phyloP scores from a whole-genome alignment of 345 rosid genomes.

The Gossypium longicalyx region DNA sequence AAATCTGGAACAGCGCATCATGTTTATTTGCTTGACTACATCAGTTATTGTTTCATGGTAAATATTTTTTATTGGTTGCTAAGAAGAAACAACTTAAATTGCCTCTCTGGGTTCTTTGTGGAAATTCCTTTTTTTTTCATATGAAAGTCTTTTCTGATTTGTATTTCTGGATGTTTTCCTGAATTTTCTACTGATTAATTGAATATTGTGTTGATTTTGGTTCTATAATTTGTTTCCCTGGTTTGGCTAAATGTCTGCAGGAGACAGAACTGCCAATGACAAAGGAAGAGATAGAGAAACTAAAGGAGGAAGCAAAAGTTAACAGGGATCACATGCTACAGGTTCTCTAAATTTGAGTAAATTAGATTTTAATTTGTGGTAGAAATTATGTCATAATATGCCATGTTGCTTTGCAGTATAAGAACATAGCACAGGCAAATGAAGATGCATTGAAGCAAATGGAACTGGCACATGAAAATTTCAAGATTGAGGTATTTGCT shows the following conservation, averaged over 20 bases:
- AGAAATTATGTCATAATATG: conserved; percentile 16
- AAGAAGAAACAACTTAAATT: neutral
- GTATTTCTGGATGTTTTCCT: neutral
- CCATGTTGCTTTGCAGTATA: conserved; percentile 55
- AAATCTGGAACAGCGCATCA: neutral
- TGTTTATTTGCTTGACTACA: neutral
- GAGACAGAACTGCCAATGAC: conserved; percentile 46
- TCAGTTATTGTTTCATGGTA: neutral
- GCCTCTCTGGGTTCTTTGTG: neutral
- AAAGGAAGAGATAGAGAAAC: conserved; percentile 63
- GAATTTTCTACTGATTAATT: neutral
- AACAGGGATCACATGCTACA: conserved; percentile 91
- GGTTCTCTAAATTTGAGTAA: conserved; percentile 36
- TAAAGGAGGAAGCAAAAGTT: conserved; percentile 71
- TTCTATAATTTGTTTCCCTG: neutral
- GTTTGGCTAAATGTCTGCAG: conserved; percentile 34
- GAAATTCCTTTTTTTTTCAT: neutral
- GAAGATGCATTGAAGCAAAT: conserved; percentile 91
- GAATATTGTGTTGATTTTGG: neutral
- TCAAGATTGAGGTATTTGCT: conserved; percentile 61
- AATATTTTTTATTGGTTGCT: neutral
- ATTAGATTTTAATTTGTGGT: neutral
- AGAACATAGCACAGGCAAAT: conserved; percentile 88
- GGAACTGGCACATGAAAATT: conserved; percentile 80
- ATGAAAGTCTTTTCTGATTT: neutral